Conservation (phyloP, 768 basidiomycete genomes). For the Boletus eberwhitei region DNA sequence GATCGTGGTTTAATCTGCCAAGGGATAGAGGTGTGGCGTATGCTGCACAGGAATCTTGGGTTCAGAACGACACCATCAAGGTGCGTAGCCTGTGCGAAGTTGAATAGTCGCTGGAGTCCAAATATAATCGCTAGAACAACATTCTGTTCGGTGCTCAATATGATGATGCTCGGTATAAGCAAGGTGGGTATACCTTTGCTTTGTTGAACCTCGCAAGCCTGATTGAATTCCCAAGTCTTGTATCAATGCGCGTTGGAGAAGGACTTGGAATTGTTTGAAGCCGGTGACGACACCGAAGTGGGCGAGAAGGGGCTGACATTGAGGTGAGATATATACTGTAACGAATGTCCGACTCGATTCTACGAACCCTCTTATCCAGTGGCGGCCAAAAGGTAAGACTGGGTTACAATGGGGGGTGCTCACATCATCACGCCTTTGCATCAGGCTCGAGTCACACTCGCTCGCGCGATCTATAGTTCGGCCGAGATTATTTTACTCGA, state of each 20-base stretch:
- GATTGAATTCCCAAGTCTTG: neutral
- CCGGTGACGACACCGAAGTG: neutral
- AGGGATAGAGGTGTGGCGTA: conserved; percentile 1
- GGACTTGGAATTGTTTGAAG: neutral
- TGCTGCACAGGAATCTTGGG: conserved; percentile 1
- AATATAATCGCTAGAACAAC: neutral
- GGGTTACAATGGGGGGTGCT: too few relatives aligned
- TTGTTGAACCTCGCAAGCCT: neutral
- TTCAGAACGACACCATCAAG: conserved; percentile 6
- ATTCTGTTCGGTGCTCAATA: neutral
- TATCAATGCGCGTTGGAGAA: neutral
- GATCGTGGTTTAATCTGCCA: conserved; percentile 1
- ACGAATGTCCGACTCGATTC: neutral
- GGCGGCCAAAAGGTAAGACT: neutral
- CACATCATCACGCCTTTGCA: neutral
- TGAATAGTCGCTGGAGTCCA: neutral
- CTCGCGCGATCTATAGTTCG: neutral
- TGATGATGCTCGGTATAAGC: neutral
- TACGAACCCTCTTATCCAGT: neutral
- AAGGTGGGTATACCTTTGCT: neutral
- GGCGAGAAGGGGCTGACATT: conserved; percentile 1
- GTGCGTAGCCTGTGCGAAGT: neutral
- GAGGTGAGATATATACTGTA: neutral
- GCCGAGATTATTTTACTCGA: conserved; percentile 1
- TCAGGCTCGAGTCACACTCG: conserved; percentile 1